Percentiles rank a stretch among this genome's conserved stretches.
Conservation (phyloP, 306 rosid species). For the Spatholobus suberectus region DNA sequence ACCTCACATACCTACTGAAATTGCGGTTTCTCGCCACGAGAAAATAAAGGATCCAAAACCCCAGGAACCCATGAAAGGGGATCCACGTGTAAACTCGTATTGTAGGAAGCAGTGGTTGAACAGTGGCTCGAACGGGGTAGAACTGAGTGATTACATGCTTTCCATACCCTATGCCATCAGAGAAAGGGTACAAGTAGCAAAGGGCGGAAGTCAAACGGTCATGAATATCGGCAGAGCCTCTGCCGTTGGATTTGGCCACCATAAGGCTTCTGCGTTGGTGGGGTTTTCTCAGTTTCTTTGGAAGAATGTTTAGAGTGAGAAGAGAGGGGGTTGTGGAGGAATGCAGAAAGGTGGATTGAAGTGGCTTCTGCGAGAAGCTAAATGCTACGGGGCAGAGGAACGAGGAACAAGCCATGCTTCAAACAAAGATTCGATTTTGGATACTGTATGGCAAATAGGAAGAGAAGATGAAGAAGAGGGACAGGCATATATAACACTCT, state of each 20-base stretch:
- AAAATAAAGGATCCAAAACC: constrained; percentile 79
- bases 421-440: constrained; percentile 4
- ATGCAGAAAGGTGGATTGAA: constrained; percentile 44
- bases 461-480: not conserved
- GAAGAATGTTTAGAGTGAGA: constrained; percentile 38
- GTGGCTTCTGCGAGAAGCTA: constrained; percentile 49
- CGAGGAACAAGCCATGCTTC: constrained; percentile 52
- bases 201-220: constrained; percentile 85
- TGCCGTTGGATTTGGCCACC: constrained; percentile 65
- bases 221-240: constrained; percentile 60
- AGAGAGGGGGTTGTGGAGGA: constrained; percentile 33
- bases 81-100: constrained; percentile 84
- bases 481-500: not conserved
- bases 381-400: constrained; percentile 43
- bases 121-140: constrained; percentile 65
- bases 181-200: constrained; percentile 88
- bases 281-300: constrained; percentile 45
- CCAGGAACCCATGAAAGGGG: constrained; percentile 80
- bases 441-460: not conserved
- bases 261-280: constrained; percentile 42
- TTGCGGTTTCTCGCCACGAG: constrained; percentile 89
- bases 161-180: constrained; percentile 85
- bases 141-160: constrained; percentile 77
- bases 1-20: constrained; percentile 87
- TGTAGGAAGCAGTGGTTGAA: constrained; percentile 80